phyloP scores from a whole-genome alignment of 805 yeast genomes.

The Sugiyamaella chiloensis region DNA sequence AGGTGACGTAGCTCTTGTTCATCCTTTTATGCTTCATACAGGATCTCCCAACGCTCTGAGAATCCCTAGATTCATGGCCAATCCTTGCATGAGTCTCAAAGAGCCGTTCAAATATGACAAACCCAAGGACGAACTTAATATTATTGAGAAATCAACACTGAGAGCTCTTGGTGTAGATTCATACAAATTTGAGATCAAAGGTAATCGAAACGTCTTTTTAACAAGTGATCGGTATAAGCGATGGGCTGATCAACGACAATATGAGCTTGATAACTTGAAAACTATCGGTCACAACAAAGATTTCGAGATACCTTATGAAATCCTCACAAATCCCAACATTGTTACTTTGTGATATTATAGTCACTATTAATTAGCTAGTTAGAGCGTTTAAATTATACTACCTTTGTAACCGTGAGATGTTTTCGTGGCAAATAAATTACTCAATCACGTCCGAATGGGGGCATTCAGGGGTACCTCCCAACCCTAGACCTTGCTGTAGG shows the following conservation, averaged over 20 bases:
- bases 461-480: not conserved
- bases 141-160: constrained; percentile 15
- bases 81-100: constrained; percentile 18
- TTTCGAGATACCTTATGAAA: constrained; percentile 13
- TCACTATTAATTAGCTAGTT: too few species aligned
- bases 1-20: constrained; percentile 17
- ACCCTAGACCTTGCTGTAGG: not conserved
- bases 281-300: constrained; percentile 10
- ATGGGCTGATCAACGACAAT: constrained; percentile 12
- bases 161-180: constrained; percentile 13
- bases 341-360: constrained; percentile 8
- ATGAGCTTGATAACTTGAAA: constrained; percentile 9
- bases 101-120: constrained; percentile 18
- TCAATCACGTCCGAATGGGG: not conserved
- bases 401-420: too few species aligned
- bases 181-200: constrained; percentile 12
- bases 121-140: constrained; percentile 15
- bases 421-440: too few species aligned
- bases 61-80: constrained; percentile 19
- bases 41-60: constrained; percentile 17
- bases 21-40: constrained; percentile 19
- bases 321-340: constrained; percentile 13
- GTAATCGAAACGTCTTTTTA: not conserved
- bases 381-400: too few species aligned
- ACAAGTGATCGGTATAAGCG: constrained; percentile 11